A percentile compares a stretch with the other conserved stretches of the same genome.
Evolutionary conservation across 768 basidiomycete genomes (phyloP).

Genomic region (Mycena sanguinolenta): DNA sequence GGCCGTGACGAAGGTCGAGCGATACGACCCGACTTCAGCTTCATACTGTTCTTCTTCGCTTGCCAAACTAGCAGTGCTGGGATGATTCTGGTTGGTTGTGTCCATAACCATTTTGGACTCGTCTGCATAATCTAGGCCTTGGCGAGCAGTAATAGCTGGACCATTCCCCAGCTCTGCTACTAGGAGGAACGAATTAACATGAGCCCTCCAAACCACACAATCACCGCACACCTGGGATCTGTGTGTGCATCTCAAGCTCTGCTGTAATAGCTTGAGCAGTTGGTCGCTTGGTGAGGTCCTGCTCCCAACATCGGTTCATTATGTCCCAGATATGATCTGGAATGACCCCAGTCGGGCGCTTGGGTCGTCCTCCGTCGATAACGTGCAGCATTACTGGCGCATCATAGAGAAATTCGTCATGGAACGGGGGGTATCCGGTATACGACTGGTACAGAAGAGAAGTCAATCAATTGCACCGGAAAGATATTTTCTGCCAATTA

Average conservation of each 20-base stretch:
- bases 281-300: constrained; percentile 15
- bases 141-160: too few relatives aligned
- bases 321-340: constrained; percentile 26
- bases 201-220: too few relatives aligned
- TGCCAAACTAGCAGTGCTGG: too few relatives aligned
- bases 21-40: too few relatives aligned
- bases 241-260: constrained; percentile 13
- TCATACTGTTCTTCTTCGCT: too few relatives aligned
- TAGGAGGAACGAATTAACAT: background rate
- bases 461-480: background rate
- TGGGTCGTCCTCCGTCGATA: constrained; percentile 5
- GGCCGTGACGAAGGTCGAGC: too few relatives aligned
- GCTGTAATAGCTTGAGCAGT: constrained; percentile 24
- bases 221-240: background rate
- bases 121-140: too few relatives aligned
- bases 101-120: too few relatives aligned
- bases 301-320: constrained; percentile 27
- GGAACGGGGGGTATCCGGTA: too few relatives aligned
- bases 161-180: too few relatives aligned
- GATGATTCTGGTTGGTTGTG: too few relatives aligned
- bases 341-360: constrained; percentile 12
- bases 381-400: constrained; percentile 25
- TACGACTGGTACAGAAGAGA: background rate
- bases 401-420: constrained; percentile 10
- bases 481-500: background rate